Conservation (phyloP, 805 yeast genomes). For the Yamadazyma olivae region DNA sequence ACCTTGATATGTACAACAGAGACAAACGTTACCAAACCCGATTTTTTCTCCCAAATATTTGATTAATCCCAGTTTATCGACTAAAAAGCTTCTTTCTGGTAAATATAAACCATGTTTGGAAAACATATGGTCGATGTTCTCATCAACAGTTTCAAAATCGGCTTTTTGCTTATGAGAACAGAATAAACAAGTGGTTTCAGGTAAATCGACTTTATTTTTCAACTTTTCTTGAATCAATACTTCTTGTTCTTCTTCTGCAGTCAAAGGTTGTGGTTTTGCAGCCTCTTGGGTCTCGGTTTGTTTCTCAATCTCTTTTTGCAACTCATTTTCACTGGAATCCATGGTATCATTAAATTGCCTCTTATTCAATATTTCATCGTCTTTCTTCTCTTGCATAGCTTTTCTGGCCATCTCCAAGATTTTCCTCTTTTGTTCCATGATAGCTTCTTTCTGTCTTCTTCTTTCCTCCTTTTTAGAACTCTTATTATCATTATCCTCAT, state of each 20-base stretch:
- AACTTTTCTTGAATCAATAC: slow-evolving; percentile 43
- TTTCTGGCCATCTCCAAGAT: slow-evolving; percentile 46
- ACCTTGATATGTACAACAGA: slow-evolving; percentile 84
- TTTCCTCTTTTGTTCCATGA: slow-evolving; percentile 46
- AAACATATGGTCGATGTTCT: slow-evolving; percentile 68
- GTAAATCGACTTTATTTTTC: slow-evolving; percentile 44
- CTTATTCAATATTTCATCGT: slow-evolving; percentile 9
- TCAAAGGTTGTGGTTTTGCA: slow-evolving; percentile 2
- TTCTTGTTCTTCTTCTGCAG: slow-evolving; percentile 34
- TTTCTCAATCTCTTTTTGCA: slow-evolving; percentile 1
- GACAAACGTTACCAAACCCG: slow-evolving; percentile 79
- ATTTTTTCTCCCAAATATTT: slow-evolving; percentile 74
- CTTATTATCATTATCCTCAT: slow-evolving; percentile 18
- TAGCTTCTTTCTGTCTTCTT: slow-evolving; percentile 47
- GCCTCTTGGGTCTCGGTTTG: slow-evolving; percentile 4
- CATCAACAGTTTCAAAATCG: slow-evolving; percentile 36
- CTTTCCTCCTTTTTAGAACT: slow-evolving; percentile 50
- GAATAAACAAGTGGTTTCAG: slow-evolving; percentile 49
- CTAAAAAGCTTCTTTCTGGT: slow-evolving; percentile 74
- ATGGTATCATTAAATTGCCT: slow-evolving; percentile 2
- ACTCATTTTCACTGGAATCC: slow-evolving; percentile 5
- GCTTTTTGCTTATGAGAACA: slow-evolving; percentile 38
- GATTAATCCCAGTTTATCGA: slow-evolving; percentile 70
- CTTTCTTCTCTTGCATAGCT: slow-evolving; percentile 25
- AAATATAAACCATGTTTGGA: slow-evolving; percentile 78